A percentile compares a stretch with the other conserved stretches of the same genome.
Conservation (phyloP, 2,329 filamentous ascomycete genomes). For the Xylaria sp. region DNA sequence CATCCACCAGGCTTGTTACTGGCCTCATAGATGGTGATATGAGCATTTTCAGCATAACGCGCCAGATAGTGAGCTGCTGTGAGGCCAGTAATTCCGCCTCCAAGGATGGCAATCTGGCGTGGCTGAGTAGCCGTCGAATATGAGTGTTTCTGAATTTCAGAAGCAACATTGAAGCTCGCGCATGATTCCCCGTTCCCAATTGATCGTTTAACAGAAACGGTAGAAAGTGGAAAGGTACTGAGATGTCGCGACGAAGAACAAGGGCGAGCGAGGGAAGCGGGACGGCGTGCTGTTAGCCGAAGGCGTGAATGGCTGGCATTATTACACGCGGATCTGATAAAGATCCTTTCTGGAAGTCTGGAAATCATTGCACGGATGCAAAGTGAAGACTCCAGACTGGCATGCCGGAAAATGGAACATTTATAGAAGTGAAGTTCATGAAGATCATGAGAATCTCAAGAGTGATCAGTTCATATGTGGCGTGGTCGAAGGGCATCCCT, state of each 20-base stretch:
- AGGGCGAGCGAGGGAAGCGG: slow-evolving; percentile 11
- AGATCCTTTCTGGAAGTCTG: slow-evolving; percentile 26
- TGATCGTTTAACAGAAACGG: slow-evolving; percentile 1
- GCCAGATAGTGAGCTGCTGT: slow-evolving; percentile 72
- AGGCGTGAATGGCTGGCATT: slow-evolving; percentile 21
- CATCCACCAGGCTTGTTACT: slow-evolving; percentile 71
- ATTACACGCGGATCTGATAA: slow-evolving; percentile 26
- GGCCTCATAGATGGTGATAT: slow-evolving; percentile 78
- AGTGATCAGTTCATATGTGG: neutral
- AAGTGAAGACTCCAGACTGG: slow-evolving; percentile 13
- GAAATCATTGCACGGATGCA: slow-evolving; percentile 26
- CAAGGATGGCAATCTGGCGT: slow-evolving; percentile 60
- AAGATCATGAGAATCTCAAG: neutral
- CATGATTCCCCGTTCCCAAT: slow-evolving; percentile 5
- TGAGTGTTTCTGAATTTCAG: slow-evolving; percentile 3
- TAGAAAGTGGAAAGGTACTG: slow-evolving; percentile 17
- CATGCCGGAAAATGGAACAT: slow-evolving; percentile 15
- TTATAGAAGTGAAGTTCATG: neutral
- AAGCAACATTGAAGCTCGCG: neutral
- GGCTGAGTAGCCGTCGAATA: slow-evolving; percentile 23
- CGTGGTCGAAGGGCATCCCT: neutral
- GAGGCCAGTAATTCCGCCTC: slow-evolving; percentile 79
- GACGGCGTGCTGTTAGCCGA: slow-evolving; percentile 12
- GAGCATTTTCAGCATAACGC: slow-evolving; percentile 56
- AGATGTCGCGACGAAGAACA: slow-evolving; percentile 18